Evolutionary conservation across 768 basidiomycete genomes (phyloP).

Genomic region (Clavaria fumosa): DNA sequence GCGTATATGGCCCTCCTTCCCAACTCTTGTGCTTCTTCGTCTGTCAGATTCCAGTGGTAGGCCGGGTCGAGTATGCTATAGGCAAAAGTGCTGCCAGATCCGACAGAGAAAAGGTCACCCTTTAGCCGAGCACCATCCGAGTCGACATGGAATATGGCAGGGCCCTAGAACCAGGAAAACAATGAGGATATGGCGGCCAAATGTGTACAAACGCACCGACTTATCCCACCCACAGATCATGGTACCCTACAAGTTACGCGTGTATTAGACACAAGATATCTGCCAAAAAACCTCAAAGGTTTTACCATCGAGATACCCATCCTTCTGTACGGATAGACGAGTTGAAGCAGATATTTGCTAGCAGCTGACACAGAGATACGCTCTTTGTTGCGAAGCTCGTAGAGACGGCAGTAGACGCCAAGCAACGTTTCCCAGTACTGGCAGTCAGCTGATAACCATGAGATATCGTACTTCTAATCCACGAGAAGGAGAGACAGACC

Average conservation of each 20-base stretch:
- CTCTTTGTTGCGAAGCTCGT: constrained; percentile 92
- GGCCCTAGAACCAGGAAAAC: constrained; percentile 38
- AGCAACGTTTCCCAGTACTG: constrained; percentile 99
- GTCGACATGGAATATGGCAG: constrained; percentile 93
- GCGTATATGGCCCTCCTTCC: constrained; percentile 90
- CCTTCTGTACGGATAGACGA: constrained; percentile 96
- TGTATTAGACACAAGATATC: constrained; percentile 3
- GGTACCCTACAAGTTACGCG: constrained; percentile 52
- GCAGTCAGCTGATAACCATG: constrained; percentile 54
- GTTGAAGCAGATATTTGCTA: constrained; percentile 92
- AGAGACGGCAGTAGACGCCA: constrained; percentile 91
- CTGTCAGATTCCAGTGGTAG: constrained; percentile 83
- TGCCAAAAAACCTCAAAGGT: neutral
- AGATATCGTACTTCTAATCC: constrained; percentile 1
- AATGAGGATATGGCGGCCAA: neutral
- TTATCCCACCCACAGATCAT: constrained; percentile 99
- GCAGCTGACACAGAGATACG: constrained; percentile 99
- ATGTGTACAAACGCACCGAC: constrained; percentile 41
- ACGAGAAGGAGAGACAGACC: constrained; percentile 32
- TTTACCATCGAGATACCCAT: constrained; percentile 99
- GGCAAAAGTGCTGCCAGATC: constrained; percentile 96
- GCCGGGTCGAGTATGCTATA: constrained; percentile 97
- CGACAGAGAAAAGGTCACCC: constrained; percentile 96
- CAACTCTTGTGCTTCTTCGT: constrained; percentile 89
- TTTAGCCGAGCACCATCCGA: constrained; percentile 92